Conservation (phyloP, 2,329 filamentous ascomycete genomes). For the Zalaria sp. region DNA sequence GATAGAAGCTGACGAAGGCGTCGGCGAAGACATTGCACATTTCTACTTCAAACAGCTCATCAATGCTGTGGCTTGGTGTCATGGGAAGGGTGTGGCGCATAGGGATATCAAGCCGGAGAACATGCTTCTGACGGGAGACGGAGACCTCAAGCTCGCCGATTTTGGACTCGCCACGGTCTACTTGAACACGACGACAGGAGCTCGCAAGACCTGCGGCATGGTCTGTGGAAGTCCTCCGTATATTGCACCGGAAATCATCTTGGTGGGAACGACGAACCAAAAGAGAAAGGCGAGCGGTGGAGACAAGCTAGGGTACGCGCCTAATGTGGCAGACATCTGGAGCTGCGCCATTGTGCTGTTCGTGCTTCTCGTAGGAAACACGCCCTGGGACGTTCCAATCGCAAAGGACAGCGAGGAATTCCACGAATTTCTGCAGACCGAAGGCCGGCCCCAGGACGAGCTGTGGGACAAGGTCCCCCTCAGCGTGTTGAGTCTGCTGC, state of each 20-base stretch:
- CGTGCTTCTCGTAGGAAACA: constrained; percentile 87
- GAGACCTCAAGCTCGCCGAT: constrained; percentile 86
- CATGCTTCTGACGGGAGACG: constrained; percentile 71
- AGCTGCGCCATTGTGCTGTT: constrained; percentile 97
- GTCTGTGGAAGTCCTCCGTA: constrained; percentile 95
- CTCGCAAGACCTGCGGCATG: constrained; percentile 68
- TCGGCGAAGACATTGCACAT: constrained; percentile 89
- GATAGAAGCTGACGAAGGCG: constrained; percentile 92
- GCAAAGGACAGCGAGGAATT: constrained; percentile 80
- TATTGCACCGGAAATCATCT: constrained; percentile 82
- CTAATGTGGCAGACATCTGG: constrained; percentile 87
- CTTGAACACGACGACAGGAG: constrained; percentile 59
- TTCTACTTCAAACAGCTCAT: constrained; percentile 91
- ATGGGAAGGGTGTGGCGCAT: constrained; percentile 89
- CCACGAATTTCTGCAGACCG: constrained; percentile 67
- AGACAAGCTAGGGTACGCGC: constrained; percentile 48
- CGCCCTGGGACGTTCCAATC: constrained; percentile 83
- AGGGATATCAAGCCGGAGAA: constrained; percentile 71
- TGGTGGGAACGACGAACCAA: constrained; percentile 30
- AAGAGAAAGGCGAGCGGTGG: constrained; percentile 25
- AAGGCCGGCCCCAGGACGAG: constrained; percentile 66
- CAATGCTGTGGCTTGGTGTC: constrained; percentile 84
- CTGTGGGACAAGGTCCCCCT: constrained; percentile 69
- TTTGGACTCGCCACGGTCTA: constrained; percentile 94
- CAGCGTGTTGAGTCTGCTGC: constrained; percentile 64